Evolutionary conservation across 345 rosid genomes (phyloP).

Genomic region (Acer negundo): DNA sequence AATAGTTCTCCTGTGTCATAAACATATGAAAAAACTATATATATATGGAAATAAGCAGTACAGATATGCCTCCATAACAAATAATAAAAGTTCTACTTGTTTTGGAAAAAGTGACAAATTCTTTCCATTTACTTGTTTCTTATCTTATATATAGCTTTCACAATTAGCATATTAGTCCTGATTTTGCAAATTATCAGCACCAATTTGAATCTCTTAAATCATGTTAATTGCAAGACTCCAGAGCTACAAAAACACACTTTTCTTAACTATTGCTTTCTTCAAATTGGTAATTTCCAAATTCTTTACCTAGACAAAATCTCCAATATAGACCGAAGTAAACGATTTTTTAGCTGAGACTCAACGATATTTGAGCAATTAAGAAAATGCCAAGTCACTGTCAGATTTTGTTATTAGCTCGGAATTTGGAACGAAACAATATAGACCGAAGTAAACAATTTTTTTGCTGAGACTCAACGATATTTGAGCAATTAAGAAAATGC

Average conservation of each 20-base stretch:
- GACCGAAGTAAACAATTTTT: neutral
- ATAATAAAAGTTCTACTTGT: neutral
- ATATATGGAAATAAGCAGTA: neutral
- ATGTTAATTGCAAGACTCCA: neutral
- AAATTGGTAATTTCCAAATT: neutral
- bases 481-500: neutral
- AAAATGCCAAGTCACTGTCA: neutral
- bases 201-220: neutral
- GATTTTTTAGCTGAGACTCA: neutral
- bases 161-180: neutral
- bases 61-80: neutral
- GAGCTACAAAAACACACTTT: neutral
- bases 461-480: neutral
- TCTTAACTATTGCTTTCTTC: neutral
- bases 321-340: neutral
- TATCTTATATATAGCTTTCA: neutral
- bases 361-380: neutral
- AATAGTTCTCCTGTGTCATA: conserved; percentile 17
- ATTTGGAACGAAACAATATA: neutral
- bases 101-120: neutral
- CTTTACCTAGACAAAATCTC: too few species aligned
- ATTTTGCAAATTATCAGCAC: conserved; percentile 13
- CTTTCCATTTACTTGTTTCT: neutral
- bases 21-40: neutral
- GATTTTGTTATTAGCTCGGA: neutral